phyloP scores from a whole-genome alignment of 2,329 filamentous ascomycete genomes.

The Alternaria atra region DNA sequence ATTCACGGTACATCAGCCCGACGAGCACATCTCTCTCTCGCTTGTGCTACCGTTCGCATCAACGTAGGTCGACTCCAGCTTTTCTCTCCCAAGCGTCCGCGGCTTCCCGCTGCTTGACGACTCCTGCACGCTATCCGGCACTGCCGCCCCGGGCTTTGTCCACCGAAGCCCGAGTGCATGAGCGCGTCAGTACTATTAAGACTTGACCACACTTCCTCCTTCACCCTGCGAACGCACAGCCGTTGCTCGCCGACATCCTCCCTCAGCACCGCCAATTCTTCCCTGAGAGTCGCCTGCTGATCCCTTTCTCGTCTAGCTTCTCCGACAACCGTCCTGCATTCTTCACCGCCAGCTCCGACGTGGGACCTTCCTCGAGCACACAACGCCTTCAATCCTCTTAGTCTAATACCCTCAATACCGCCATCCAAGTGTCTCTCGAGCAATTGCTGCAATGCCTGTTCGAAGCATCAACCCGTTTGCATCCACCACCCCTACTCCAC shows the following conservation, averaged over 20 bases:
- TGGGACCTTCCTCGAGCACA: constrained; percentile 7
- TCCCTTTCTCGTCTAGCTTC: constrained; percentile 21
- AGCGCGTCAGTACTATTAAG: constrained; percentile 12
- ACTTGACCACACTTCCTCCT: constrained; percentile 3
- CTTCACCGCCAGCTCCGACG: constrained; percentile 26
- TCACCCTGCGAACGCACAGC: constrained; percentile 1
- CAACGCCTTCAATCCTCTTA: constrained; percentile 2
- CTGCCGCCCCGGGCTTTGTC: constrained; percentile 29
- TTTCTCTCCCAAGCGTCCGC: constrained; percentile 23
- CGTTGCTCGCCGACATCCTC: constrained; percentile 1
- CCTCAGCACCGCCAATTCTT: constrained; percentile 2
- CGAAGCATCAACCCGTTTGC: constrained; percentile 68
- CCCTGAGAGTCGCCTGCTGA: constrained; percentile 27
- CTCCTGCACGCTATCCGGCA: constrained; percentile 35
- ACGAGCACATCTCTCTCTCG: neutral
- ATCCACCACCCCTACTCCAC: constrained; percentile 60
- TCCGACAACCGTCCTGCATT: constrained; percentile 15
- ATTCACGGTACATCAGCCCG: constrained; percentile 1
- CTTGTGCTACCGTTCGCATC: neutral
- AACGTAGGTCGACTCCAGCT: constrained; percentile 24
- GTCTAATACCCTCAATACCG: constrained; percentile 6
- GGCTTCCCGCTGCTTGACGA: constrained; percentile 25
- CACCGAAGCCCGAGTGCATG: constrained; percentile 9
- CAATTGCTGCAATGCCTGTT: constrained; percentile 65
- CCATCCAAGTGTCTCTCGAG: constrained; percentile 1